These are phyloP conservation scores for Mycena chlorophos DNA, from an alignment of 768 basidiomycete genomes.

Conservation along the genomic window DNA sequence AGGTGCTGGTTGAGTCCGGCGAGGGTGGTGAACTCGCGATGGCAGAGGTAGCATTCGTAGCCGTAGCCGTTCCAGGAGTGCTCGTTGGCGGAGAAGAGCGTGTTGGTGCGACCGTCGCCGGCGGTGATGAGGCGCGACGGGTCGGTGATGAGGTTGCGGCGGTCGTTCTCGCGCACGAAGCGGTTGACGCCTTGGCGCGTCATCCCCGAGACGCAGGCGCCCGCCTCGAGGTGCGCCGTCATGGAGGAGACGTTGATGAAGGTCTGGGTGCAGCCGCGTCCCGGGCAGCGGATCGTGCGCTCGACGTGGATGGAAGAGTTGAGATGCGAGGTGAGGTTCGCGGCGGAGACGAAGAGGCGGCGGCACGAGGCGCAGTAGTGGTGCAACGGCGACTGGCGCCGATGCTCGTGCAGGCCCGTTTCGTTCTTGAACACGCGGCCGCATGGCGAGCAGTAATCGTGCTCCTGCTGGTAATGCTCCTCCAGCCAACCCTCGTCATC, in stretches of 20 bases:
- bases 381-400: conserved; percentile 42
- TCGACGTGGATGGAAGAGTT: conserved; percentile 53
- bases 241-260: conserved; percentile 60
- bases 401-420: conserved; percentile 47
- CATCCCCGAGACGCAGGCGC: conserved; percentile 53
- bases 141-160: conserved; percentile 51
- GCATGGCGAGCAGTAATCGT: conserved; percentile 47
- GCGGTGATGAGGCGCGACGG: conserved; percentile 51
- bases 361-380: conserved; percentile 48
- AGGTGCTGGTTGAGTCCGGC: conserved; percentile 60
- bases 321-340: conserved; percentile 47
- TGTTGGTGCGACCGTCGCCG: conserved; percentile 17
- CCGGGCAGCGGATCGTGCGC: conserved; percentile 37
- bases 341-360: conserved; percentile 42
- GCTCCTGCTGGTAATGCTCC: conserved; percentile 40
- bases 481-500: conserved; percentile 31
- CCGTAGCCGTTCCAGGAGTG: conserved; percentile 45
- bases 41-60: conserved; percentile 70
- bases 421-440: conserved; percentile 41
- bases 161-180: conserved; percentile 45
- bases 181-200: conserved; percentile 41
- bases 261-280: conserved; percentile 40
- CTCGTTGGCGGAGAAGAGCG: conserved; percentile 32
- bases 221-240: conserved; percentile 63
- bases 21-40: conserved; percentile 41